Base-by-base conservation (phyloP, 176 grass and related monocot genomes). In the Paspalum notatum region DNA sequence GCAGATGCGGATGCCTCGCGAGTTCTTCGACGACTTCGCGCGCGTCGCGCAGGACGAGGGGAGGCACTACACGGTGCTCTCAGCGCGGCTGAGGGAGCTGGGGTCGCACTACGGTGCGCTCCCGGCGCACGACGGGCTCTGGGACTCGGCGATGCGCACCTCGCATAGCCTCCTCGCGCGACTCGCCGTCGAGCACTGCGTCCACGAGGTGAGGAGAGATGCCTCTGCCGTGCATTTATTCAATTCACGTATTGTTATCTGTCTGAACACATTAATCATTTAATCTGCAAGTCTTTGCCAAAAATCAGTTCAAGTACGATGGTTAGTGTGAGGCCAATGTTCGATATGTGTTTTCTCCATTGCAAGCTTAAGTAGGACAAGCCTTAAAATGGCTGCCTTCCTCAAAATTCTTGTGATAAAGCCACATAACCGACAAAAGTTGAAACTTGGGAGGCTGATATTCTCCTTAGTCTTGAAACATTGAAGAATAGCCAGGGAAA, bases 1-100 rank as follows among this genome's bases (percentile, higher is more conserved):
- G 17, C 58, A 8, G 59, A 83, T 86, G 65, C 24, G 71, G 8
- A 97, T 97, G 94, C 91, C 94, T 12, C 73, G 82, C 44, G 89
- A 80, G 12, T 97, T 97, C 87, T 97, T 97, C 87, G 86, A 85
- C 21, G 94, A 97, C 82, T 94, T 97, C 61, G 79, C 89, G 60
- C 88, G 41, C 48, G 83, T 97, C 41, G 94, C 91, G 13, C 87
- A 88, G 73, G 91, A 97, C 45, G 91, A 97, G 62, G 94, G 91
- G 15, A 82, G 82, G 0, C 91, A 97, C 78, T 97, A 91, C 75
- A 47, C 62, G 0, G 60, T 97, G 78, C 91, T 97, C 20, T 87
- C 84, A 1, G 89, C 82, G 42, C 89, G 91, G 45, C 90, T 97
- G 5, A 57, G 83, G 71, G 87, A 88, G 67, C 82, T 97, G 41